These are phyloP conservation scores for Pseudovirgaria hyperparasitica DNA, from an alignment of 2,329 filamentous ascomycete species.

Conservation along the genomic window DNA sequence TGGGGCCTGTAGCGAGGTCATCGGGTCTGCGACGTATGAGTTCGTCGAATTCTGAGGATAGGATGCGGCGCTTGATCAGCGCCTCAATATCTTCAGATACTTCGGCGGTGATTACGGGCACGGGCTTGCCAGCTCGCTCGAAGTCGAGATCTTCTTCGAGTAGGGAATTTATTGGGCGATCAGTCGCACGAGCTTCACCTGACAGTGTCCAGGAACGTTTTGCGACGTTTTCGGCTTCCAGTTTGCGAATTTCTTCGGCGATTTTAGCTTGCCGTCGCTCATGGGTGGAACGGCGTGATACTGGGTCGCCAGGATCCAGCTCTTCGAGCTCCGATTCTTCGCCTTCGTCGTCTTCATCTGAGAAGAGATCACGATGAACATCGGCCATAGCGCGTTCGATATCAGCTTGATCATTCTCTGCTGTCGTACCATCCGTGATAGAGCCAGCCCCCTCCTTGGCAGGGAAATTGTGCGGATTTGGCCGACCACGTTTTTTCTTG, in stretches of 20 bases:
- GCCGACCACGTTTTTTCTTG: conserved; percentile 41
- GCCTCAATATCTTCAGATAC: conserved; percentile 84
- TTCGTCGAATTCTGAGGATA: conserved; percentile 86
- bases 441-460: conserved; percentile 16
- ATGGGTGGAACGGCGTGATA: conserved; percentile 68
- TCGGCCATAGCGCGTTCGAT: conserved; percentile 74
- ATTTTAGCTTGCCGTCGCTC: conserved; percentile 78
- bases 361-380: conserved; percentile 82
- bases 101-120: conserved; percentile 86
- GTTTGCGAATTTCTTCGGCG: conserved; percentile 75
- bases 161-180: conserved; percentile 80
- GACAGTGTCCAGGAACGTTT: conserved; percentile 84
- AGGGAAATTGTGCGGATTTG: conserved; percentile 40
- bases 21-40: conserved; percentile 72
- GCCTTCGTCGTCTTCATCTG: conserved; percentile 54
- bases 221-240: conserved; percentile 79
- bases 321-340: conserved; percentile 45
- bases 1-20: conserved; percentile 47
- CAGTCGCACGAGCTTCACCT: conserved; percentile 72
- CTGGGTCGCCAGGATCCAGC: conserved; percentile 53
- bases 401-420: conserved; percentile 40
- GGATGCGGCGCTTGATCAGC: conserved; percentile 84
- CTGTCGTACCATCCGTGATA: conserved; percentile 27
- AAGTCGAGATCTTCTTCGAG: conserved; percentile 94
- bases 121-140: conserved; percentile 86